Evolutionary conservation across 176 grass and related monocot genomes (phyloP).

Genomic region (Metroxylon sagu): DNA sequence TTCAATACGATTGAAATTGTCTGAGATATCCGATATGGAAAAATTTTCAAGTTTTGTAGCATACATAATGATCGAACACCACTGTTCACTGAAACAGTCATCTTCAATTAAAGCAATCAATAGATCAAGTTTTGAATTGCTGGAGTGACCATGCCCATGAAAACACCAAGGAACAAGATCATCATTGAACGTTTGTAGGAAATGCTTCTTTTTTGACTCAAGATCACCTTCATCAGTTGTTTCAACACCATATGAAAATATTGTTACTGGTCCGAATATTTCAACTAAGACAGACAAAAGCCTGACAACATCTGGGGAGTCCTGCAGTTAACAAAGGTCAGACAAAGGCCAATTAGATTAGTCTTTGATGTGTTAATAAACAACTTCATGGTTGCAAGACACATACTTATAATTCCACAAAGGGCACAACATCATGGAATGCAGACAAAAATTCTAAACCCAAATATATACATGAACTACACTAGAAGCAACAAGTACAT

Average conservation of each 20-base stretch:
- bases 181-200: constrained; percentile 53
- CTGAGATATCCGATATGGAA: constrained; percentile 21
- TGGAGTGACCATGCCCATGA: constrained; percentile 38
- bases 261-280: constrained; percentile 48
- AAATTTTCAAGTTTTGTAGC: constrained; percentile 19
- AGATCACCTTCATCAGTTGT: constrained; percentile 9
- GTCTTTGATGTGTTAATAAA: too few relatives aligned
- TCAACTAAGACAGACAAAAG: constrained; percentile 58
- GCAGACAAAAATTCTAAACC: too few relatives aligned
- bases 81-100: constrained; percentile 67
- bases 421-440: too few relatives aligned
- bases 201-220: constrained; percentile 37
- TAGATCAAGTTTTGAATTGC: constrained; percentile 65
- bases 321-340: constrained; percentile 38
- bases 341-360: neutral
- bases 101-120: constrained; percentile 76
- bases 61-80: constrained; percentile 50
- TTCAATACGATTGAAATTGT: constrained; percentile 32
- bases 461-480: too few relatives aligned
- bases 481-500: too few relatives aligned
- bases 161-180: constrained; percentile 86
- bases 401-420: too few relatives aligned
- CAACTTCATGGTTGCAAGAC: too few relatives aligned
- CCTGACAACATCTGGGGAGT: constrained; percentile 48
- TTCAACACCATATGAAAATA: constrained; percentile 35